Evolutionary conservation across 768 basidiomycete genomes (phyloP), one percentile per base, ranked within the genome.

Genomic region (Russula sp.): DNA sequence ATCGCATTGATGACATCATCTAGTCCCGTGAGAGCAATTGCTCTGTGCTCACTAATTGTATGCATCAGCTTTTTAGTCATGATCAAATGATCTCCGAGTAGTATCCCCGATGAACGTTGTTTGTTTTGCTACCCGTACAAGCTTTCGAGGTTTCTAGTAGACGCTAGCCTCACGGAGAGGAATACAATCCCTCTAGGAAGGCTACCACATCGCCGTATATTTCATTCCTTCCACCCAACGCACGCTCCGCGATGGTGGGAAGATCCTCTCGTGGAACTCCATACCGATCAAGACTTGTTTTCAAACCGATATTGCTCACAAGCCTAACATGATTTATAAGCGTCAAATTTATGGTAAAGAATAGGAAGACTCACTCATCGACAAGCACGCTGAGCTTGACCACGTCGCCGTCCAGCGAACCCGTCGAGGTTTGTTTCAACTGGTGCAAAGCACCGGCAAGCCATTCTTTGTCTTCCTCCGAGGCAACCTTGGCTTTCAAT

Each of bases 341-440:
- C 20, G 18, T 13, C 55, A 24, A 42, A 13, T 26, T 32, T 53
- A n/a, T n/a, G n/a, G n/a, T n/a, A 46, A 51, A n/a, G 63, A 48
- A 65, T 48, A 57, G 36, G 65, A 44, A 48, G 5, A 36, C 84
- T 52, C 69, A 87, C 88, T 78, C 73, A 22, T 80, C 75, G 59
- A 91, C 86, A 63, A 82, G 73, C 22, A 71, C 72, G 2, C 86
- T 80, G 30, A 90, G 75, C 60, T 76, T 77, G 48, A 71, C 75
- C 38, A 87, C 77, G 69, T 90, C 89, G 20, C 82, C 84, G 4
- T 87, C 84, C 18, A 84, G 59, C 0, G 84, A 81, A 34, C 87
- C 87, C 0, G 85, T 86, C 20, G 83, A 80, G 2, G 85, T 79
- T 63, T 84, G 76, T 26, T 76, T 76, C 26, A 90, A 76, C 70